Percentiles rank a stretch among this genome's conserved stretches.
phyloP scores from a whole-genome alignment of 2,329 filamentous ascomycete genomes.

The Elsinoe fawcettii region DNA sequence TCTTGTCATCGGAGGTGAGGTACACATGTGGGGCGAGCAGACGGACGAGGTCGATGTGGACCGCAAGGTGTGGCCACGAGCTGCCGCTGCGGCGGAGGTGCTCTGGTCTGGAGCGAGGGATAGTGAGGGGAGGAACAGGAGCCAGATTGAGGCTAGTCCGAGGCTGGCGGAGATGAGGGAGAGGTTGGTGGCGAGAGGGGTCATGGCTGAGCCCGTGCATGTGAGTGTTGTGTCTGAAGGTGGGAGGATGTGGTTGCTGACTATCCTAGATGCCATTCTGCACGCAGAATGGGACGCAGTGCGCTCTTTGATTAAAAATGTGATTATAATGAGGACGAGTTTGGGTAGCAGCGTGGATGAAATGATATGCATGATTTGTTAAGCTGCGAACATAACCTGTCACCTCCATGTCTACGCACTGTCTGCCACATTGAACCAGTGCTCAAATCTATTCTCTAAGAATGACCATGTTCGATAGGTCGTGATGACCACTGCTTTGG shows the following conservation, averaged over 20 bases:
- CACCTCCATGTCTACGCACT: too few species aligned
- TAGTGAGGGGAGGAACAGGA: slow-evolving; percentile 58
- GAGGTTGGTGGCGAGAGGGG: slow-evolving; percentile 60
- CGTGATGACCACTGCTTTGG: too few species aligned
- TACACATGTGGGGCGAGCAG: slow-evolving; percentile 72
- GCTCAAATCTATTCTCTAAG: too few species aligned
- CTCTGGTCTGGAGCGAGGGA: slow-evolving; percentile 70
- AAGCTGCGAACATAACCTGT: too few species aligned
- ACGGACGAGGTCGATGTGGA: slow-evolving; percentile 71
- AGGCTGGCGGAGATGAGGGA: slow-evolving; percentile 69
- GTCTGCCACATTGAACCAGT: too few species aligned
- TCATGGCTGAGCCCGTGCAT: slow-evolving; percentile 56
- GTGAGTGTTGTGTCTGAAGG: not conserved
- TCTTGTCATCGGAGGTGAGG: slow-evolving; percentile 72
- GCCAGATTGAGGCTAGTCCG: slow-evolving; percentile 60
- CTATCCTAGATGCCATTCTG: slow-evolving; percentile 60
- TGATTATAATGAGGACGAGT: not conserved
- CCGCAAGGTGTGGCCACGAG: slow-evolving; percentile 68
- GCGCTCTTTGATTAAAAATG: slow-evolving; percentile 25
- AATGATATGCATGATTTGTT: not conserved
- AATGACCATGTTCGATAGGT: too few species aligned
- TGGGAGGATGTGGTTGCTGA: not conserved
- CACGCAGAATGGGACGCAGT: slow-evolving; percentile 51
- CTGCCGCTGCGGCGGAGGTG: slow-evolving; percentile 66
- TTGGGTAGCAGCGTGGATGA: not conserved